A percentile compares a stretch with the other conserved stretches of the same genome.
These are phyloP conservation scores for Saturnispora zaruensis DNA, from an alignment of 805 yeast species.

Conservation along the genomic window DNA sequence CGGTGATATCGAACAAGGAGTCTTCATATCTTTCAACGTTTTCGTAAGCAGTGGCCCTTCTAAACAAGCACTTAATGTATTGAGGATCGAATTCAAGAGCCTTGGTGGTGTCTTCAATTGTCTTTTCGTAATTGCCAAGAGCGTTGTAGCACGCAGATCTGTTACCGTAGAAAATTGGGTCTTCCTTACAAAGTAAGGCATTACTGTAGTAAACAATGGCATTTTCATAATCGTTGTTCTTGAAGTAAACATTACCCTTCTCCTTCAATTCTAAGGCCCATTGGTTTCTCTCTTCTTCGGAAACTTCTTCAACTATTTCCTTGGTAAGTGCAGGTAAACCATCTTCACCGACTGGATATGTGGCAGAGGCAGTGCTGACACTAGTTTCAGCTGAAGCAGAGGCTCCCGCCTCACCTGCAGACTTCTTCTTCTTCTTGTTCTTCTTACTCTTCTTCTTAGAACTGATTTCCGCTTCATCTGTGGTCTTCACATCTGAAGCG, in stretches of 20 bases:
- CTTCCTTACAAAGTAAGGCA: slow-evolving; percentile 68
- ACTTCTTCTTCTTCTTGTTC: slow-evolving; percentile 35
- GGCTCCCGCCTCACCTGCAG: slow-evolving; percentile 17
- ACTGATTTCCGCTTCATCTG: slow-evolving; percentile 9
- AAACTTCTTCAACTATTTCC: slow-evolving; percentile 36
- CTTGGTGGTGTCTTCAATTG: slow-evolving; percentile 75
- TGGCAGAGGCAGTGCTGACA: neutral
- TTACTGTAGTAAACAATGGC: slow-evolving; percentile 75
- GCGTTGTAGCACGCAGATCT: slow-evolving; percentile 95
- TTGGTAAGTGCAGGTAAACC: slow-evolving; percentile 54
- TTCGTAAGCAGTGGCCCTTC: slow-evolving; percentile 93
- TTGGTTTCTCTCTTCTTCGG: slow-evolving; percentile 45
- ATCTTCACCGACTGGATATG: slow-evolving; percentile 43
- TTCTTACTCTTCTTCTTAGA: slow-evolving; percentile 31
- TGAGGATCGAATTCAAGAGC: slow-evolving; percentile 84
- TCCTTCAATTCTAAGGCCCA: slow-evolving; percentile 76
- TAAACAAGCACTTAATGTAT: slow-evolving; percentile 81
- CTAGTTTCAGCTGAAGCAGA: slow-evolving; percentile 13
- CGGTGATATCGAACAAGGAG: slow-evolving; percentile 87
- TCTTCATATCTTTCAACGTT: slow-evolving; percentile 67
- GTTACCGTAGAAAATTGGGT: slow-evolving; percentile 88
- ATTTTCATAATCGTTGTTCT: slow-evolving; percentile 54
- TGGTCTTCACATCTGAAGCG: slow-evolving; percentile 11
- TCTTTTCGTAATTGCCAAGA: slow-evolving; percentile 69
- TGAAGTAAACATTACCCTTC: slow-evolving; percentile 79